Evolutionary conservation across 371 early-diverging fungal species (phyloP), one percentile per base, ranked within the genome.

Genomic region (Coemansia sp.): DNA sequence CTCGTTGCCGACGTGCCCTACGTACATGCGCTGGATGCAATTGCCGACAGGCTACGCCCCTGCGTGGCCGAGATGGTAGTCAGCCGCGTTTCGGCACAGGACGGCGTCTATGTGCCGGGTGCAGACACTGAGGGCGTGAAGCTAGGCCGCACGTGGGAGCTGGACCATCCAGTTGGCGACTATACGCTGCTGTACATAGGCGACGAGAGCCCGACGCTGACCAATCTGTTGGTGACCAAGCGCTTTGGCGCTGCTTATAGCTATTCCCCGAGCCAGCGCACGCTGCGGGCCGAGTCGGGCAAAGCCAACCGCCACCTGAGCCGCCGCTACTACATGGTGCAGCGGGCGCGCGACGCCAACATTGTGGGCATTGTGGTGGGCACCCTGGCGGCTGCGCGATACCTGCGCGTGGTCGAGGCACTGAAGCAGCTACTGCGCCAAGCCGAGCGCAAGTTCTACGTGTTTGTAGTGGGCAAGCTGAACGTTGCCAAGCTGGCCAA

Each of bases 361-460:
- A 88, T 93, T 8, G 84, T 98, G 71, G 98, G 97, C 31, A 92
- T 98, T 38, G 93, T 96, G 9, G 93, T 94, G n/a, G 98, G 98
- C 30, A 96, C 98, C 0, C 80, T 95, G 34, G 96, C 94, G 36
- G 94, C 94, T 31, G 88, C 89, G 2, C 88, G 89, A 7, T 95
- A 94, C 68, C 80, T 92, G 76, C 81, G 83, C 33, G 86, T 94
- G 42, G 90, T 97, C 20, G 83, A 88, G 16, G 82, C 88, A 55
- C 66, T 97, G 40, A 91, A 94, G 77, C 79, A 82, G 36, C 65
- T 93, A 52, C 86, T 95, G 53, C 77, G 81, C n/a, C 77, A 83
- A 1, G 82, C 86, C 34, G 89, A 90, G 43, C 89, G 89, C 57
- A 95, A 95, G 77, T 86, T 86, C 2, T 95, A 95, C 63, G 77